Base-by-base conservation (phyloP, 2,329 filamentous ascomycete genomes). In the Alternaria hordeiaustralica region DNA sequence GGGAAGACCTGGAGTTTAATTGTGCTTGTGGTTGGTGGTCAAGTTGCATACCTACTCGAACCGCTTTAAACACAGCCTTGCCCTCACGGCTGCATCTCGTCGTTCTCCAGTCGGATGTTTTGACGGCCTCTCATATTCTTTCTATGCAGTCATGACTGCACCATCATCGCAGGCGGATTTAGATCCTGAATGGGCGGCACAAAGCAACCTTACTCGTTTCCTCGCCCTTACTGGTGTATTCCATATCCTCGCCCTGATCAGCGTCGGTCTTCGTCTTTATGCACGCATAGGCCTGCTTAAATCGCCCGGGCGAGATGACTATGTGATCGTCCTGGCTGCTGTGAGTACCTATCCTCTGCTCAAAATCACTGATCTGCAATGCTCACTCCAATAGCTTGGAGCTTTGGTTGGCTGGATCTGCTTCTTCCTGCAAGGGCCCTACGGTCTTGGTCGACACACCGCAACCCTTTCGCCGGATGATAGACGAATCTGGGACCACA, bases 401-500 rank as follows among this genome's bases (percentile, higher is more conserved):
- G 56, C 56, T 15, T 18, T 60, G 18, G 50, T n/a, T 4, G 61
- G 57, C 0, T 60, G 33, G 30, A 56, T 60, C 6, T 64, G 61
- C 26, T 60, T 63, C 25, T 55, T 63, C 36, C 28, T 63, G 25
- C 61, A 60, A 43, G 56, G 56, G 15, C 28, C 33, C n/a, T 45
- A 60, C 44, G 61, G 61, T 18, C 58, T 63, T 13, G 61, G 61
- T 11, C 56, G 61, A 18, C 61, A 63, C 30, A 44, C 33, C 5
- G 20, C 20, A 13, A 56, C 45, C 2, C 46, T 63, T 9, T 60
- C 56, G 8, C 10, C 15, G 0, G 44, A 44, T 8, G 56, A 63
- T 9, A 33, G 33, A 47, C 8, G 15, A 8, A 26, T 23, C 13
- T 60, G 55, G 9, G 33, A 30, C 8, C 43, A 60, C 1, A 60